A percentile compares a stretch with the other conserved stretches of the same genome.
Evolutionary conservation across 2,329 filamentous ascomycete genomes (phyloP).

Genomic region (Fusarium sp.): DNA sequence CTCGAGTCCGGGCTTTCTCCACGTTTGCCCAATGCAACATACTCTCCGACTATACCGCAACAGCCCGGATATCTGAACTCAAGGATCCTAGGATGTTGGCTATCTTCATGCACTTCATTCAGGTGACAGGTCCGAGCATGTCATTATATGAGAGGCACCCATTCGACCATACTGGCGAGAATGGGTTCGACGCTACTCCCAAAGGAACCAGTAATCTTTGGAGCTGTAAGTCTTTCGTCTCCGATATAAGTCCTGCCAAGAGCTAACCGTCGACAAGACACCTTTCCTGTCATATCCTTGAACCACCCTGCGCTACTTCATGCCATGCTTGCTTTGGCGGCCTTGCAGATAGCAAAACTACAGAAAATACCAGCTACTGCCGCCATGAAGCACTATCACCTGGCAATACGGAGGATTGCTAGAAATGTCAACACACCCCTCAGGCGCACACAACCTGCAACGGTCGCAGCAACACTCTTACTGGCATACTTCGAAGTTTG

Average conservation of each 20-base stretch:
- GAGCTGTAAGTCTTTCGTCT: slow-evolving; percentile 63
- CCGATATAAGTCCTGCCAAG: background rate
- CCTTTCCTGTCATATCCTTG: slow-evolving; percentile 84
- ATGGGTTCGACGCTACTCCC: slow-evolving; percentile 70
- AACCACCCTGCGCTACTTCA: slow-evolving; percentile 89
- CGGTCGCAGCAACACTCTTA: slow-evolving; percentile 87
- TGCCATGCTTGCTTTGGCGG: slow-evolving; percentile 88
- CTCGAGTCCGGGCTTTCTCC: slow-evolving; percentile 62
- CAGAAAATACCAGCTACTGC: slow-evolving; percentile 80
- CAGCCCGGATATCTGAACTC: slow-evolving; percentile 76
- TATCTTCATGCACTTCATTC: slow-evolving; percentile 92
- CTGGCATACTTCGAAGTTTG: slow-evolving; percentile 95
- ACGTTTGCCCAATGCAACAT: slow-evolving; percentile 61
- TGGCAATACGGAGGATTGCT: slow-evolving; percentile 82
- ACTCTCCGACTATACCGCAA: slow-evolving; percentile 75
- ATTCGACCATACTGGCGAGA: slow-evolving; percentile 72
- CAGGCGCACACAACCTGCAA: slow-evolving; percentile 80
- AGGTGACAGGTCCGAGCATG: slow-evolving; percentile 86
- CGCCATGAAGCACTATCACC: slow-evolving; percentile 92
- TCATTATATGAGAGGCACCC: slow-evolving; percentile 90
- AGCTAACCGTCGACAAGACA: slow-evolving; percentile 64
- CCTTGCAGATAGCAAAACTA: slow-evolving; percentile 87
- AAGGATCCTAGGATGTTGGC: slow-evolving; percentile 83
- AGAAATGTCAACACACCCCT: slow-evolving; percentile 77
- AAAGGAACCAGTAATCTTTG: slow-evolving; percentile 74